These are phyloP conservation scores for Fusarium mundagurra DNA, from an alignment of 2,329 filamentous ascomycete genomes.

Conservation along the genomic window DNA sequence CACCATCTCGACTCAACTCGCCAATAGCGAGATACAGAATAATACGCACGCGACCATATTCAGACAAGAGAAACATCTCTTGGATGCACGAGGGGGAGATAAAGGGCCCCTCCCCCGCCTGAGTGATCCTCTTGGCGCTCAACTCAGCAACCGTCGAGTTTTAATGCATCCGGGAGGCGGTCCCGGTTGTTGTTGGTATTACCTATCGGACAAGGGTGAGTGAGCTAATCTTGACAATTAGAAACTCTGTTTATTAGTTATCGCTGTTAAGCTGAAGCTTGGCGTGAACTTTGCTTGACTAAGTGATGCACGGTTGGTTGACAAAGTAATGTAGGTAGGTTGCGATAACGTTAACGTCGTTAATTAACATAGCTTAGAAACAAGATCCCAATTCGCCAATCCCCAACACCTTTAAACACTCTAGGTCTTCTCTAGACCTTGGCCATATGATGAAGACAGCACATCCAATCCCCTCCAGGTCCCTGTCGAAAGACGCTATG, in stretches of 20 bases:
- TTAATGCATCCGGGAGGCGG: conserved; percentile 6
- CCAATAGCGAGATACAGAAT: not conserved
- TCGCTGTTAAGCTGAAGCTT: not conserved
- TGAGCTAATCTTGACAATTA: conserved; percentile 16
- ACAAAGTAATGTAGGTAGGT: not conserved
- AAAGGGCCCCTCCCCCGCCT: conserved; percentile 17
- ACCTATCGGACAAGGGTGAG: not conserved
- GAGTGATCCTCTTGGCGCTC: conserved; percentile 23
- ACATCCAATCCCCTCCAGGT: conserved; percentile 49
- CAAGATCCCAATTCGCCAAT: conserved; percentile 25
- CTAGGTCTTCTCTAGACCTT: conserved; percentile 20
- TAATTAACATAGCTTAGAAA: conserved; percentile 18
- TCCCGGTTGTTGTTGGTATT: not conserved
- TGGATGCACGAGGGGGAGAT: not conserved
- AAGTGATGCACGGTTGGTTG: not conserved
- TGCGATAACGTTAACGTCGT: conserved; percentile 4
- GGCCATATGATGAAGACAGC: conserved; percentile 49
- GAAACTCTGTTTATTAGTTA: conserved; percentile 15
- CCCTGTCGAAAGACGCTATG: conserved; percentile 48
- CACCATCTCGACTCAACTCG: not conserved
- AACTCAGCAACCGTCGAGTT: conserved; percentile 1
- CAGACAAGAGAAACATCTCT: conserved; percentile 5
- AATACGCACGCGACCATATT: conserved; percentile 31
- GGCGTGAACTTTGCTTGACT: not conserved
- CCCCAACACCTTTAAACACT: conserved; percentile 28